These are phyloP conservation scores for Calocybe cyanea DNA, from an alignment of 768 basidiomycete genomes.

Conservation along the genomic window DNA sequence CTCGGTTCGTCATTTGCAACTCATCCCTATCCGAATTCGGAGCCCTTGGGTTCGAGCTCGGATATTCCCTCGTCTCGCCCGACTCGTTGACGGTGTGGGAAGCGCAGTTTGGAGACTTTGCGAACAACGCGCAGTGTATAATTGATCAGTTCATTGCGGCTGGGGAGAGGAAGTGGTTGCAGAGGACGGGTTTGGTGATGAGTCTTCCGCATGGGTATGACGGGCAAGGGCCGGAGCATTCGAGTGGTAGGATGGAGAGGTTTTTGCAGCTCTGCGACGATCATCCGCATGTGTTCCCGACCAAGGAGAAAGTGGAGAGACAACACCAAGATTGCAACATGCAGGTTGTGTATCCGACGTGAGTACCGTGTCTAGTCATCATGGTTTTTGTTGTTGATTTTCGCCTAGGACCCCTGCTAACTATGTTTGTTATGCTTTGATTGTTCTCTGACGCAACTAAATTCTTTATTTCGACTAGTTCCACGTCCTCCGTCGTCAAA, in stretches of 20 bases:
- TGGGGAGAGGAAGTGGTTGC: constrained; percentile 97
- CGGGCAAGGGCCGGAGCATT: constrained; percentile 98
- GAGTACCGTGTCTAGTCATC: constrained; percentile 25
- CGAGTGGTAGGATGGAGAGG: constrained; percentile 90
- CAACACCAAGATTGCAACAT: constrained; percentile 99
- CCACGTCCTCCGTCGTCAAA: constrained; percentile 96
- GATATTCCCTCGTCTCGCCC: constrained; percentile 97
- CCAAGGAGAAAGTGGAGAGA: constrained; percentile 82
- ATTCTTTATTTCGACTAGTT: constrained; percentile 44
- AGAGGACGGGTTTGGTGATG: constrained; percentile 87
- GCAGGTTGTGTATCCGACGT: constrained; percentile 98
- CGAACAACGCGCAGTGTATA: constrained; percentile 95
- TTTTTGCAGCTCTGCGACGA: constrained; percentile 99
- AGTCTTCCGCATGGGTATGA: constrained; percentile 94
- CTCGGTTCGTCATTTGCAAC: constrained; percentile 94
- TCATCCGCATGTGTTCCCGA: constrained; percentile 89
- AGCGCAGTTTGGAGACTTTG: constrained; percentile 98
- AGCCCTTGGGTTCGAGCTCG: constrained; percentile 93
- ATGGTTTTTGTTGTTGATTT: constrained; percentile 12
- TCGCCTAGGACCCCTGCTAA: constrained; percentile 83
- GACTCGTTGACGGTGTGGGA: constrained; percentile 95
- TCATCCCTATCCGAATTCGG: constrained; percentile 96
- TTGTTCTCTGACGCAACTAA: not conserved
- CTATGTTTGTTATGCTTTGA: constrained; percentile 50
- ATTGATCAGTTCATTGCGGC: constrained; percentile 99